Percentiles rank a stretch among this genome's conserved stretches.
These are phyloP conservation scores for Oryza glumipatula DNA, from an alignment of 176 grass and related monocot genomes.

Conservation along the genomic window DNA sequence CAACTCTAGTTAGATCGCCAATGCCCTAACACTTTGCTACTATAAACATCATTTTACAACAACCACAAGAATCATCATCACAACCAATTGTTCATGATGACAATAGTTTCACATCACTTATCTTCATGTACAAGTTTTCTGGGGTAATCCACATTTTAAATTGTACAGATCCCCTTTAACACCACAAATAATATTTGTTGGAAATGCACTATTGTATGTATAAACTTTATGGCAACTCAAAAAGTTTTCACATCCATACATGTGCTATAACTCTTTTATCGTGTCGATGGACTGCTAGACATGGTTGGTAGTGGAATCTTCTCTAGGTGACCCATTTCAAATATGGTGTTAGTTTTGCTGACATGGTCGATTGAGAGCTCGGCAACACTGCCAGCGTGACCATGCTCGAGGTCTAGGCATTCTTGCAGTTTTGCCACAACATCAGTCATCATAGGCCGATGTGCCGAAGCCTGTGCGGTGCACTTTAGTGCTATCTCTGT, in stretches of 20 bases:
- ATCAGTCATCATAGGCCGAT: constrained; percentile 46
- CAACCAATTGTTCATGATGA: too few species aligned
- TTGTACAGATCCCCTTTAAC: too few species aligned
- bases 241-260: background rate
- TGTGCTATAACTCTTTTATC: background rate
- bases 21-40: too few species aligned
- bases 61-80: too few species aligned
- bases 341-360: background rate
- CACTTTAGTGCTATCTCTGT: constrained; percentile 42
- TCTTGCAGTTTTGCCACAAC: constrained; percentile 44
- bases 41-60: too few species aligned
- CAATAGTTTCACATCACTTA: too few species aligned
- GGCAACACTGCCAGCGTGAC: background rate
- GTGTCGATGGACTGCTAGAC: background rate
- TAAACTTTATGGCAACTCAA: background rate
- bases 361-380: background rate
- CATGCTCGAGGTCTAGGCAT: constrained; percentile 31
- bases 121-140: too few species aligned
- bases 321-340: background rate
- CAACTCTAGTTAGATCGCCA: too few species aligned
- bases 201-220: background rate
- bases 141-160: too few species aligned
- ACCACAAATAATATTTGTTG: background rate
- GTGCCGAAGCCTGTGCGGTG: background rate
- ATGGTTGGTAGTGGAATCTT: background rate